A percentile compares a stretch with the other conserved stretches of the same genome.
Conservation (phyloP, 352 stramenopile genomes). For the Phytopythium oedochilum region DNA sequence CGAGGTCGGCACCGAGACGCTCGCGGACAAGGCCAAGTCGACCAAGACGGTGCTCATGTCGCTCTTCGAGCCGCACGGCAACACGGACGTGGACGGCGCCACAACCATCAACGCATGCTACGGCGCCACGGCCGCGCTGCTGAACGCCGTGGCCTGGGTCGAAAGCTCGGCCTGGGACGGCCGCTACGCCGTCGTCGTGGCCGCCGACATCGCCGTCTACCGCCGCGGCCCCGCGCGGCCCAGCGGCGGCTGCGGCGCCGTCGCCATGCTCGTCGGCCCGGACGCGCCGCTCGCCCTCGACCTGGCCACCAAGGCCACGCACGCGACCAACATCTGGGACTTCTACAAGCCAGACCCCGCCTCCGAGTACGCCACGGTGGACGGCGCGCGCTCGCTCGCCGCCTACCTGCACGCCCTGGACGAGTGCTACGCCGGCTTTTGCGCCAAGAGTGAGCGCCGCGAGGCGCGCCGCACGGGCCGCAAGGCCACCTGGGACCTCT, state of each 20-base stretch:
- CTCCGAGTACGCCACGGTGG: slow-evolving; percentile 95
- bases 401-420: slow-evolving; percentile 96
- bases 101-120: slow-evolving; percentile 98
- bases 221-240: slow-evolving; percentile 85
- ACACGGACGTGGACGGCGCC: slow-evolving; percentile 76
- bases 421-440: slow-evolving; percentile 92
- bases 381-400: slow-evolving; percentile 92
- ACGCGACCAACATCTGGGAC: slow-evolving; percentile 94
- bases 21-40: slow-evolving; percentile 88
- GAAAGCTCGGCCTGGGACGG: slow-evolving; percentile 92
- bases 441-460: slow-evolving; percentile 61
- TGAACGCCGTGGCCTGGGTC: slow-evolving; percentile 97
- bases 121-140: slow-evolving; percentile 94
- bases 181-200: slow-evolving; percentile 95
- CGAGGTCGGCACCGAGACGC: slow-evolving; percentile 97
- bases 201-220: slow-evolving; percentile 97
- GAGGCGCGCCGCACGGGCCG: slow-evolving; percentile 3
- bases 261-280: slow-evolving; percentile 95
- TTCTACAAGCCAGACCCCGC: slow-evolving; percentile 96
- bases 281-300: slow-evolving; percentile 94
- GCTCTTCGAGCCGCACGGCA: slow-evolving; percentile 50
- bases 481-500: slow-evolving; percentile 41
- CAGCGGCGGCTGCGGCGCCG: slow-evolving; percentile 90
- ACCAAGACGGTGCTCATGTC: slow-evolving; percentile 82
- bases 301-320: slow-evolving; percentile 84